phyloP scores from a whole-genome alignment of 1,284 basidiomycete genomes.

The Cystobasidium slooffiae region DNA sequence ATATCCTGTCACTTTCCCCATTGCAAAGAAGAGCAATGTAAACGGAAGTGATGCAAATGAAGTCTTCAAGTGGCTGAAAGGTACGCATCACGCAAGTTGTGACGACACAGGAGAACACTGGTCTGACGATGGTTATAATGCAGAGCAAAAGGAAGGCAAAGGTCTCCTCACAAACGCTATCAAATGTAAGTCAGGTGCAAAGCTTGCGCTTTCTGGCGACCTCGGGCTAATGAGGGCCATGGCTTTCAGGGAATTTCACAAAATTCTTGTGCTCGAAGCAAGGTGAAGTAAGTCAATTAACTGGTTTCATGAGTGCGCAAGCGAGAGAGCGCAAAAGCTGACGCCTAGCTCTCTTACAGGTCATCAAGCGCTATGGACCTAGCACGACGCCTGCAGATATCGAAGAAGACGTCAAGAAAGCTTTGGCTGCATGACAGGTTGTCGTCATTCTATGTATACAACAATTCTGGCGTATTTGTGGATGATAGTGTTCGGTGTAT shows the following conservation, averaged over 20 bases:
- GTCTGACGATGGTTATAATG: too few species aligned
- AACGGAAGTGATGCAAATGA: constrained; percentile 58
- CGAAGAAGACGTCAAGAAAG: constrained; percentile 50
- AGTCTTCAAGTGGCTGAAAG: constrained; percentile 57
- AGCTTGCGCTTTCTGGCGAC: constrained; percentile 56
- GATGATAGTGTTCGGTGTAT: too few species aligned
- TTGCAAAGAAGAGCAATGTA: constrained; percentile 56
- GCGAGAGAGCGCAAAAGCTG: not conserved
- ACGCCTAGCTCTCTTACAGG: not conserved
- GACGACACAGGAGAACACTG: too few species aligned
- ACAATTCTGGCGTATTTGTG: not conserved
- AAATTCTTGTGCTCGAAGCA: constrained; percentile 31
- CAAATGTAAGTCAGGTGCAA: constrained; percentile 55
- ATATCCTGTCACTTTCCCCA: constrained; percentile 52
- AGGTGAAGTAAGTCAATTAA: constrained; percentile 15
- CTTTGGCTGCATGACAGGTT: constrained; percentile 30
- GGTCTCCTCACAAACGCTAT: constrained; percentile 20
- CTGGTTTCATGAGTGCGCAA: not conserved
- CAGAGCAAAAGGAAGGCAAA: constrained; percentile 43
- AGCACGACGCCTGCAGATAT: constrained; percentile 48
- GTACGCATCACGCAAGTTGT: too few species aligned
- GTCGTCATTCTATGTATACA: not conserved
- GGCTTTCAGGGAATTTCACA: constrained; percentile 39
- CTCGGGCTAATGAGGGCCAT: too few species aligned
- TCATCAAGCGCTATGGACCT: constrained; percentile 31